These are phyloP conservation scores for Beauveria scarabaeidicola DNA, from an alignment of 2,329 filamentous ascomycete species.

Conservation along the genomic window DNA sequence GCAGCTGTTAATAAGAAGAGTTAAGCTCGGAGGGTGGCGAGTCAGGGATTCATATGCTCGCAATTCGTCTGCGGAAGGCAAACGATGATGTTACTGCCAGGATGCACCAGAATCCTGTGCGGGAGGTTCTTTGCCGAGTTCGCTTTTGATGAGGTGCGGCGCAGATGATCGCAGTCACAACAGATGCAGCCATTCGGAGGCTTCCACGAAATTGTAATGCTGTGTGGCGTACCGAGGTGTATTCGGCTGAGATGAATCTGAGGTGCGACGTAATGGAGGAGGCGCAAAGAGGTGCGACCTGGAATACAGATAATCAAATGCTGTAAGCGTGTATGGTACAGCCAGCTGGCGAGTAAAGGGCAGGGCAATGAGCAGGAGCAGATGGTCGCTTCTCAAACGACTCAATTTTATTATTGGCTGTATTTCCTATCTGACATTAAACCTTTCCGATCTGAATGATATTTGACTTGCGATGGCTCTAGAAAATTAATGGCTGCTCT, in stretches of 20 bases:
- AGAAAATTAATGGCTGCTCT: background rate
- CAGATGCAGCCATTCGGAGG: slow-evolving; percentile 2
- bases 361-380: background rate
- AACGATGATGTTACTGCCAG: background rate
- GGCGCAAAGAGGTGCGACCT: too few relatives aligned
- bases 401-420: background rate
- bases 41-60: background rate
- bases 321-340: background rate
- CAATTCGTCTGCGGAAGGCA: background rate
- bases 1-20: background rate
- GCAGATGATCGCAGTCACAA: slow-evolving; percentile 4
- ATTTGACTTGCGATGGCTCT: background rate
- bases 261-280: background rate
- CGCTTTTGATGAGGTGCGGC: background rate
- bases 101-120: background rate
- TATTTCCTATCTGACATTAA: background rate
- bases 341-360: background rate
- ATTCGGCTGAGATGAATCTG: slow-evolving; percentile 8
- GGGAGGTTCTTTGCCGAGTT: background rate
- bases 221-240: background rate
- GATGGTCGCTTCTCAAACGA: background rate
- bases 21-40: background rate
- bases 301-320: background rate
- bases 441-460: background rate
- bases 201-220: background rate